A percentile compares a stretch with the other conserved stretches of the same genome.
Evolutionary conservation across 805 yeast species (phyloP).

Genomic region (Candida jianshihensis): DNA sequence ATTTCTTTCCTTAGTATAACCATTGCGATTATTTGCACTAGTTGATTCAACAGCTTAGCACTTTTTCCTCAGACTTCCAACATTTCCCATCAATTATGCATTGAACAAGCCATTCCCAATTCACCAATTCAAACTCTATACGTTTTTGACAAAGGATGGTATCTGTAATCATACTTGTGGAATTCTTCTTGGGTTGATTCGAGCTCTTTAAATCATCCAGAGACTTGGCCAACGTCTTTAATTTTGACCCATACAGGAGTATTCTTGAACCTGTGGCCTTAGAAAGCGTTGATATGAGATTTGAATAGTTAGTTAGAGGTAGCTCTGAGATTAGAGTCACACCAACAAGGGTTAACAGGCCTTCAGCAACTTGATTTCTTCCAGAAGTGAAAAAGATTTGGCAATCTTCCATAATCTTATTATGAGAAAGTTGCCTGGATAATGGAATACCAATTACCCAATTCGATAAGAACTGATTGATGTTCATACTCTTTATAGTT

Average conservation of each 20-base stretch:
- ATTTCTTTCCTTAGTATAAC: too few relatives aligned
- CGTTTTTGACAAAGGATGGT: not conserved
- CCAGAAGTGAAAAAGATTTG: constrained; percentile 13
- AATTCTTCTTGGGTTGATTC: not conserved
- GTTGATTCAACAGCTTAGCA: not conserved
- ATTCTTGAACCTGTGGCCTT: constrained; percentile 12
- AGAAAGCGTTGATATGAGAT: not conserved
- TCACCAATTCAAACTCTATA: constrained; percentile 27
- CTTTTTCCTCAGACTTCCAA: constrained; percentile 16
- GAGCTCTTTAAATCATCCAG: not conserved
- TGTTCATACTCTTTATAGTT: constrained; percentile 41
- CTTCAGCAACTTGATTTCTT: too few relatives aligned
- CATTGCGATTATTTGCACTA: too few relatives aligned
- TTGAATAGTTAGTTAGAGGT: constrained; percentile 4
- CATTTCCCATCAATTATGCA: constrained; percentile 37
- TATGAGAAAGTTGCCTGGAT: constrained; percentile 35
- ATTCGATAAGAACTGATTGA: constrained; percentile 35
- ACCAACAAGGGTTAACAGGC: not conserved
- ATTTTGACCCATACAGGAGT: constrained; percentile 3
- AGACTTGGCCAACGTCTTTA: not conserved
- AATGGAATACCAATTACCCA: constrained; percentile 27
- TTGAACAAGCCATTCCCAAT: constrained; percentile 67
- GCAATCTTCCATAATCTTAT: constrained; percentile 19
- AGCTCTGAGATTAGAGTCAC: not conserved
- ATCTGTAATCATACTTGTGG: not conserved